Base-by-base conservation (phyloP, 345 rosid genomes). In the Psidium guajava region DNA sequence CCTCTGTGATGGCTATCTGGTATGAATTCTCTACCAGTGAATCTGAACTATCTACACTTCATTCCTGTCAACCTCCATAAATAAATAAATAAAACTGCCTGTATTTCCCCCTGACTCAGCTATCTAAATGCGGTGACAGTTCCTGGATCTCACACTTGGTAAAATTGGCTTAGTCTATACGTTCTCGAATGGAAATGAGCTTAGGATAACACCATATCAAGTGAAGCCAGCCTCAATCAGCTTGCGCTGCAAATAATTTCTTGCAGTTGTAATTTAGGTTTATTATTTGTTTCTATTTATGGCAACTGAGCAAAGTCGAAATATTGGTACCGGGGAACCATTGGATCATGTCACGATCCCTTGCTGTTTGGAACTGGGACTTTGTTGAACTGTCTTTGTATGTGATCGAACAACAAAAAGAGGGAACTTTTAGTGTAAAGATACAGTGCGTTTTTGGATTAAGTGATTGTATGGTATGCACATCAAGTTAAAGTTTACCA, bases 1-100 rank as follows among this genome's bases (percentile, higher is more conserved):
- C 83, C 88, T 96, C 84, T 95, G 98, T 86, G 91, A 93, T 9
- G 99, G 99, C 75, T 89, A 86, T 87, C 82, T 96, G 95, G 99
- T 96, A 94, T 82, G 86, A 58, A 49, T 42, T 20, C 80, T 40
- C 77, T 32, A 69, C 25, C 80, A 18, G 69, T 82, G 47, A 32
- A 28, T 83, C 59, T 83, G 8, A 75, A 11, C 10, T 44, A 36
- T 83, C 22, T 40, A 22, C 22, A 22, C 64, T 57, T 82, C 59
- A 5, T 57, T 82, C 84, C 59, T 36, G 27, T 13, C 82, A 8
- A 49, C 49, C 54, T 81, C 52, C 28, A 12, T 25, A 1, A 50
- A 44, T 47, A 44, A 44, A 44, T 36, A 36, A 36, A 36, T 36
- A 81, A 3, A 54, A 82, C 47, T 32, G 25, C 36, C 21, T 69